Conservation (phyloP, 345 rosid species). For the Lepidium aucheri region DNA sequence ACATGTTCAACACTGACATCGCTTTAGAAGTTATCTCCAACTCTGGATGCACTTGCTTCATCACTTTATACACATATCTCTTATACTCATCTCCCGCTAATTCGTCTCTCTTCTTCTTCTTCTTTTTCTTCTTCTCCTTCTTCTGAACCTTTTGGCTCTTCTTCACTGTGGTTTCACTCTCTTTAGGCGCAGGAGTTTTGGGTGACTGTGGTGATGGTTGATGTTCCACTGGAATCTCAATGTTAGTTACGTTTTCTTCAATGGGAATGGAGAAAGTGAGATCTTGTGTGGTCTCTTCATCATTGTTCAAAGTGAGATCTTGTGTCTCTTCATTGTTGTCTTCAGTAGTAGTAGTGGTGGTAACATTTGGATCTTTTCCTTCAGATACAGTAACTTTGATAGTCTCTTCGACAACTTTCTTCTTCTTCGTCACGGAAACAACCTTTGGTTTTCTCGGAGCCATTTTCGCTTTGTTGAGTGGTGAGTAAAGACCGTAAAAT, state of each 20-base stretch:
- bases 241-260: constrained; percentile 7
- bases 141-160: neutral
- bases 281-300: neutral
- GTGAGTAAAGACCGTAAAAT: constrained; percentile 21
- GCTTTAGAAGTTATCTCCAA: constrained; percentile 52
- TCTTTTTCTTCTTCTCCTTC: neutral
- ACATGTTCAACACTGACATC: constrained; percentile 22
- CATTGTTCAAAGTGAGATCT: neutral
- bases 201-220: neutral
- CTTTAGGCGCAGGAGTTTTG: neutral
- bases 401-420: constrained; percentile 19
- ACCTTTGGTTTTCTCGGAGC: constrained; percentile 19
- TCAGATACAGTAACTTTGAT: constrained; percentile 11
- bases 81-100: constrained; percentile 25
- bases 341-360: neutral
- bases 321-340: constrained; percentile 6
- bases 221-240: constrained; percentile 19
- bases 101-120: constrained; percentile 15
- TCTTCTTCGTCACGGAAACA: constrained; percentile 27
- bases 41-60: too few relatives aligned
- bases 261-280: constrained; percentile 10
- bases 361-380: neutral
- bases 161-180: neutral
- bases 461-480: neutral
- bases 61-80: too few relatives aligned